Evolutionary conservation across 176 grass and related monocot species (phyloP).

Genomic region (Aegilops sharonensis): DNA sequence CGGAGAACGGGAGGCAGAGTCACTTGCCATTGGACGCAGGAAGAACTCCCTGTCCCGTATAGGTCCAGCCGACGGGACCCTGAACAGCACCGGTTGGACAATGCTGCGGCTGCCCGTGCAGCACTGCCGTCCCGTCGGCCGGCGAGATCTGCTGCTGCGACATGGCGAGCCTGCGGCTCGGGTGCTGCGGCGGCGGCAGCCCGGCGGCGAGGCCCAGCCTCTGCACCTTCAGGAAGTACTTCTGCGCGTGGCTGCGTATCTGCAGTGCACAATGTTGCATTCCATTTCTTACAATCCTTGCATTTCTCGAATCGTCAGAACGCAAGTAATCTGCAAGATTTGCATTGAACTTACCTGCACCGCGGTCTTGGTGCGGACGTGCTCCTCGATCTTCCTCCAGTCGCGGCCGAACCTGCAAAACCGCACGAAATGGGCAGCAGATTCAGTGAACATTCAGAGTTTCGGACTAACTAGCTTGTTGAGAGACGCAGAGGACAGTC

Average conservation of each 20-base stretch:
- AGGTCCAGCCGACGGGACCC: slow-evolving; percentile 32
- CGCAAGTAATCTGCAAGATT: neutral
- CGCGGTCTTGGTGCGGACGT: slow-evolving; percentile 80
- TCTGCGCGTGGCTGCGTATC: slow-evolving; percentile 96
- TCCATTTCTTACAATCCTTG: neutral
- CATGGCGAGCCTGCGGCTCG: slow-evolving; percentile 35
- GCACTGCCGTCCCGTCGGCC: neutral
- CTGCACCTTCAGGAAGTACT: slow-evolving; percentile 94
- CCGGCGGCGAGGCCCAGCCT: slow-evolving; percentile 67
- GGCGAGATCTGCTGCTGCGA: slow-evolving; percentile 22
- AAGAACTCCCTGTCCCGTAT: slow-evolving; percentile 6
- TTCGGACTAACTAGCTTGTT: neutral
- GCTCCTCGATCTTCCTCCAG: slow-evolving; percentile 98
- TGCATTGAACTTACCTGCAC: slow-evolving; percentile 45
- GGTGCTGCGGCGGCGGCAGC: slow-evolving; percentile 58
- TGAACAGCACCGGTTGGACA: slow-evolving; percentile 7
- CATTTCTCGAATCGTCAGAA: neutral
- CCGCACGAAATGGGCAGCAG: neutral
- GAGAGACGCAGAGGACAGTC: neutral
- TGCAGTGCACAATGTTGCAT: slow-evolving; percentile 6
- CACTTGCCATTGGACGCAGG: slow-evolving; percentile 25
- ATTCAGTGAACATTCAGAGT: neutral
- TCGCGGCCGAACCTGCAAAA: slow-evolving; percentile 71
- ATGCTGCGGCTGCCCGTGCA: slow-evolving; percentile 25
- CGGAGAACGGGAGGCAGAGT: neutral